phyloP scores from a whole-genome alignment of 306 rosid species.

The Dalbergia cochinchinensis region DNA sequence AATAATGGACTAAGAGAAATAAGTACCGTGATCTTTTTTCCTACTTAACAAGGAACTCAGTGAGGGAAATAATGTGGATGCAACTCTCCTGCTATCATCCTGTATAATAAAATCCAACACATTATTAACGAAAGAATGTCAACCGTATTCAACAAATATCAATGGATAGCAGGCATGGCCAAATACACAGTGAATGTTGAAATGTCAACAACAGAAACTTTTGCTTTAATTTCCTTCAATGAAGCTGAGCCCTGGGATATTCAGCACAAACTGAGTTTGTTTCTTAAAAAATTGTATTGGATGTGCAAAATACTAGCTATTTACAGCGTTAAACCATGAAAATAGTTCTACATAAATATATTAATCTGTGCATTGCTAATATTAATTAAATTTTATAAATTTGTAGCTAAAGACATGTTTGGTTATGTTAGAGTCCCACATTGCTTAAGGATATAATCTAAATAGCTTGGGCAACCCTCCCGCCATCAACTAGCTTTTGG shows the following conservation, averaged over 20 bases:
- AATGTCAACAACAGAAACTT: conserved; percentile 5
- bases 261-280: neutral
- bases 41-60: conserved; percentile 66
- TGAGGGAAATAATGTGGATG: conserved; percentile 81
- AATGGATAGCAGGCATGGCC: neutral
- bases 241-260: neutral
- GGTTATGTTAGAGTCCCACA: no score
- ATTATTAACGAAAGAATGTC: conserved; percentile 22
- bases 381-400: no score
- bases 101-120: conserved; percentile 48
- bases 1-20: conserved; percentile 37
- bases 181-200: conserved; percentile 8
- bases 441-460: no score
- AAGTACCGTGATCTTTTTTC: conserved; percentile 90
- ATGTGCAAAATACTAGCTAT: neutral
- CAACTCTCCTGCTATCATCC: conserved; percentile 92
- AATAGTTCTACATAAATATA: neutral
- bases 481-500: no score
- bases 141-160: conserved; percentile 13
- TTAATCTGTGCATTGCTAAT: neutral
- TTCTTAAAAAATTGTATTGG: neutral
- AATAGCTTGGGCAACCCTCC: no score
- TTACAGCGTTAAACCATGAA: neutral
- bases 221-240: conserved; percentile 19
- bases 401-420: no score